Evolutionary conservation across 306 rosid genomes (phyloP), one percentile per base, ranked within the genome.

Genomic region (Castanea sativa): DNA sequence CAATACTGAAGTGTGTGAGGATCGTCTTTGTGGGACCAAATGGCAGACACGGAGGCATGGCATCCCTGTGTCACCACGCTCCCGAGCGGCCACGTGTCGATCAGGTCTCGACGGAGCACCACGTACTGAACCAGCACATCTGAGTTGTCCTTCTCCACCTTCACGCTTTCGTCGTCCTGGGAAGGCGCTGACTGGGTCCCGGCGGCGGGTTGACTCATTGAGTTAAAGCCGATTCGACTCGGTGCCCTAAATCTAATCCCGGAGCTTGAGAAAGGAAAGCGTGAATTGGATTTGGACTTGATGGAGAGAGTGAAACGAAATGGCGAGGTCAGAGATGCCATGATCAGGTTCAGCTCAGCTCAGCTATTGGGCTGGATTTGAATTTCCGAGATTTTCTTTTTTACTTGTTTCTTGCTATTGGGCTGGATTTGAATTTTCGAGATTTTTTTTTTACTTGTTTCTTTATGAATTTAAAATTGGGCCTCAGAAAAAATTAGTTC

Each of bases 31-130:
- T 88, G 86, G 57, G 88, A 79, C 97, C 97, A 92, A 78, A 94
- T 72, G 74, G 93, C 97, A 14, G 92, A 80, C 19, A 89, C 97
- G 75, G 98, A 88, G 82, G 97, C 98, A 79, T 92, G 98, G 80
- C 98, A 94, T 43, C 94, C 97, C 85, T 90, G 96, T 12, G 98
- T 88, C 8, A 94, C 94, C 63, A 92, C 88, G 80, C 97, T 92
- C 3, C 98, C 98, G 2, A 88, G 87, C 45, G 96, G 96, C 98
- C 97, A 94, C 53, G 84, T 59, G 71, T 94, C 97, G 61, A 90
- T 94, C 19, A 94, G 91, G 82, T 94, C 98, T 68, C 98, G 91
- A 80, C 97, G 94, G 83, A 94, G 97, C 86, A 94, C 96, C 83
- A 92, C 92, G 82, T 94, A 92, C 92, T 92, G 98, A 55, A 90